Percentiles rank a stretch among this genome's conserved stretches.
phyloP scores from a whole-genome alignment of 805 yeast genomes.

The Ogataea zsoltii region DNA sequence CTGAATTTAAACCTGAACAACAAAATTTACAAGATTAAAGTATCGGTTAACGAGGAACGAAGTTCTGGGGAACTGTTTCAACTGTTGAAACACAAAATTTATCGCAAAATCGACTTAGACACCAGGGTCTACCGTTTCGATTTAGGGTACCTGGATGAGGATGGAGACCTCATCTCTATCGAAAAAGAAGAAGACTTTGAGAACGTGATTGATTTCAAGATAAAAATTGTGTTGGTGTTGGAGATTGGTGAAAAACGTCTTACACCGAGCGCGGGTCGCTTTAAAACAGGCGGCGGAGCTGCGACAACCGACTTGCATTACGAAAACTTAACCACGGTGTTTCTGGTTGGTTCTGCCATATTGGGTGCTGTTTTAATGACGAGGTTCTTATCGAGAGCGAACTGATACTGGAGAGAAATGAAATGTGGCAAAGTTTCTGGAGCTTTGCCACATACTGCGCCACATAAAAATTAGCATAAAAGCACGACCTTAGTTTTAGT shows the following conservation, averaged over 20 bases:
- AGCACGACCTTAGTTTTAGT: slow-evolving; percentile 1
- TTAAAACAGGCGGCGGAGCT: too few species aligned
- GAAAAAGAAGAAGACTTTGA: slow-evolving; percentile 38
- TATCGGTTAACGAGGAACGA: slow-evolving; percentile 12
- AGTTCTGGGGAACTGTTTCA: slow-evolving; percentile 9
- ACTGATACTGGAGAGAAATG: too few species aligned
- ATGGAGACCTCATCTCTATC: slow-evolving; percentile 36
- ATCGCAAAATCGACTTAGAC: slow-evolving; percentile 26
- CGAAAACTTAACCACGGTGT: not conserved
- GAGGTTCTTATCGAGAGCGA: slow-evolving; percentile 1
- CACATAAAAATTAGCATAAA: not conserved
- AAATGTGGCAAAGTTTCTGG: too few species aligned
- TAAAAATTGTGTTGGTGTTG: slow-evolving; percentile 16
- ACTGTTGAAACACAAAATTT: slow-evolving; percentile 18
- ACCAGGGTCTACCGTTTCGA: slow-evolving; percentile 25
- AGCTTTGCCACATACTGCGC: not conserved
- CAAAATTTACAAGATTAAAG: slow-evolving; percentile 28
- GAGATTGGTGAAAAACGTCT: slow-evolving; percentile 10
- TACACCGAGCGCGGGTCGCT: too few species aligned
- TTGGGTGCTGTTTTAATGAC: slow-evolving; percentile 11
- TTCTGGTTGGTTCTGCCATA: slow-evolving; percentile 7
- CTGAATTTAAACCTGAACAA: slow-evolving; percentile 20
- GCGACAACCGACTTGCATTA: not conserved
- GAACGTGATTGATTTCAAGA: slow-evolving; percentile 21
- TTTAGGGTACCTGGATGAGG: slow-evolving; percentile 41